Conservation (phyloP, 2,329 filamentous ascomycete species). For the Fragosphaeria purpurea region DNA sequence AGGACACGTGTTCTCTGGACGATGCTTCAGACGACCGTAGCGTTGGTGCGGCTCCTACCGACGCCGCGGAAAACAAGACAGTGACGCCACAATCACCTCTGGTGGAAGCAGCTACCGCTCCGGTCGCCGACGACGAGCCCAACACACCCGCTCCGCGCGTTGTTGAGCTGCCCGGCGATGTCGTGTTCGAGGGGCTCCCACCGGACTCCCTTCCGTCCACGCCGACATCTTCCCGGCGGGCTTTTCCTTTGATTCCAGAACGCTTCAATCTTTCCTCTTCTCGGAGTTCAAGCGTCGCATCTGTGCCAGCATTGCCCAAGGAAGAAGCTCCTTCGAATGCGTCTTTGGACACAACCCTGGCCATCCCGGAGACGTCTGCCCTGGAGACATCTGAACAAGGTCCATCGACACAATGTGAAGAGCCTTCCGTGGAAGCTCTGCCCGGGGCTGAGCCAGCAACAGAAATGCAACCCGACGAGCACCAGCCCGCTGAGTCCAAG, state of each 20-base stretch:
- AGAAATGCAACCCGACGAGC: too few relatives aligned
- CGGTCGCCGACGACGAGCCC: neutral
- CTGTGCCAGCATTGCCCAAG: neutral
- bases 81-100: neutral
- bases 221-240: conserved; percentile 6
- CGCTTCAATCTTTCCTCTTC: conserved; percentile 7
- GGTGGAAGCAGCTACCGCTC: neutral
- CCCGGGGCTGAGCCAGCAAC: too few relatives aligned
- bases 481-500: too few relatives aligned
- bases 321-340: neutral
- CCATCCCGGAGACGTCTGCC: too few relatives aligned
- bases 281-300: neutral
- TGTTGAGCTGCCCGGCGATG: conserved; percentile 10
- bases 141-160: conserved; percentile 2
- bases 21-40: conserved; percentile 19
- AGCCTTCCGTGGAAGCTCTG: too few relatives aligned
- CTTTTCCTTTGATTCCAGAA: conserved; percentile 16
- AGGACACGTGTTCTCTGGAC: conserved; percentile 39
- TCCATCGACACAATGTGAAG: too few relatives aligned
- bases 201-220: conserved; percentile 1
- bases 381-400: too few relatives aligned
- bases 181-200: neutral
- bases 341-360: too few relatives aligned
- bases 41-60: neutral
- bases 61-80: neutral